These are phyloP conservation scores for Periconia digitata DNA, from an alignment of 2,329 filamentous ascomycete genomes.

Conservation along the genomic window DNA sequence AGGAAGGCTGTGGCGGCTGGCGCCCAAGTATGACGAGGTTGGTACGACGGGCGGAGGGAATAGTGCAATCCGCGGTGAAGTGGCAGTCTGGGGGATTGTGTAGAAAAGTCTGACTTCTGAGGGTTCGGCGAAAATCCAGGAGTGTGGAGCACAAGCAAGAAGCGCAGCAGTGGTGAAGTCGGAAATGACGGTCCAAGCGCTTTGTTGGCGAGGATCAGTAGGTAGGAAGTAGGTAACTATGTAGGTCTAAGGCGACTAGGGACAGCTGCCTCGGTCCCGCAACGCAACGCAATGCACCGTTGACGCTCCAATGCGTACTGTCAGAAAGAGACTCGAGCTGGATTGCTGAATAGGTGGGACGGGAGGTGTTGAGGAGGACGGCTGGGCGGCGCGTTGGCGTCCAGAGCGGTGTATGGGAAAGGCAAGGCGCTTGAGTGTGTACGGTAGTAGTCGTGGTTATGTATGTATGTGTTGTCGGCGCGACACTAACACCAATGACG, in stretches of 20 bases:
- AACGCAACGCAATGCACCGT: too few species aligned
- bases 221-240: background rate
- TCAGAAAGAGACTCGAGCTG: too few species aligned
- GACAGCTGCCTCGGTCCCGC: too few species aligned
- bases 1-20: constrained; percentile 16
- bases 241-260: too few species aligned
- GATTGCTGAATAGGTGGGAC: too few species aligned
- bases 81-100: constrained; percentile 1
- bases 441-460: constrained; percentile 16
- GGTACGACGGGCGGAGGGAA: background rate
- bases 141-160: constrained; percentile 4
- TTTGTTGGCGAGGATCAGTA: constrained; percentile 20
- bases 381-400: constrained; percentile 16
- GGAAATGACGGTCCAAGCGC: constrained; percentile 33
- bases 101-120: background rate
- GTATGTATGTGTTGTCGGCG: constrained; percentile 9
- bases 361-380: too few species aligned
- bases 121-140: background rate
- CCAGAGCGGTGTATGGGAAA: constrained; percentile 24
- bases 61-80: background rate
- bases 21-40: constrained; percentile 5
- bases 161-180: constrained; percentile 23
- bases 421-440: too few species aligned
- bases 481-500: constrained; percentile 25
- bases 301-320: too few species aligned